These are phyloP conservation scores for Ganoderma leucocontextum DNA, from an alignment of 1,284 basidiomycete species.

Conservation along the genomic window DNA sequence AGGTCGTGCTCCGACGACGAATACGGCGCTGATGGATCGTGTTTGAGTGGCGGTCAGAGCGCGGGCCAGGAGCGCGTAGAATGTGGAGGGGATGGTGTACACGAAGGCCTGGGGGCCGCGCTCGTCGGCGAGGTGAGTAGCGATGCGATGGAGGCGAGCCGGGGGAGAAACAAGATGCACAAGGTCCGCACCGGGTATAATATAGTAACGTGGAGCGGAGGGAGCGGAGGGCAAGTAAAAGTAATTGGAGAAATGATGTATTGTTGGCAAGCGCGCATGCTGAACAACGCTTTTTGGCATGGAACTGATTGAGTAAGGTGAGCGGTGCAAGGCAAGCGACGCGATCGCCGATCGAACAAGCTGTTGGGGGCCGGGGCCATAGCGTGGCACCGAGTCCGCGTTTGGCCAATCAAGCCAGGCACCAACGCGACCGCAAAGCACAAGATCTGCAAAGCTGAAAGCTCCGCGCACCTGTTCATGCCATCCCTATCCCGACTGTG, in stretches of 20 bases:
- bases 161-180: constrained; percentile 23
- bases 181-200: constrained; percentile 26
- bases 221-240: constrained; percentile 24
- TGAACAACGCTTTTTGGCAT: constrained; percentile 10
- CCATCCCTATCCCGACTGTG: constrained; percentile 6
- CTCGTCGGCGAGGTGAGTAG: background rate
- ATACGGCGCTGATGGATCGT: constrained; percentile 15
- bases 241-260: constrained; percentile 34
- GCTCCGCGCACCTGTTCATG: constrained; percentile 4
- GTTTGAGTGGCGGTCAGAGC: background rate
- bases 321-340: constrained; percentile 30
- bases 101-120: background rate
- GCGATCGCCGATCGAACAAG: constrained; percentile 35
- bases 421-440: constrained; percentile 20
- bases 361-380: constrained; percentile 27
- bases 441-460: constrained; percentile 20
- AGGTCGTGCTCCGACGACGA: background rate
- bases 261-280: constrained; percentile 30
- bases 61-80: constrained; percentile 3
- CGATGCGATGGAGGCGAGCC: background rate
- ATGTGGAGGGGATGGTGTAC: background rate
- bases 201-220: constrained; percentile 29
- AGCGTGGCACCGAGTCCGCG: constrained; percentile 23
- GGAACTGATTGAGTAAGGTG: constrained; percentile 25
- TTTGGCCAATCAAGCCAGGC: constrained; percentile 30